These are phyloP conservation scores for Serpula lacrymans DNA, from an alignment of 768 basidiomycete genomes.

Conservation along the genomic window DNA sequence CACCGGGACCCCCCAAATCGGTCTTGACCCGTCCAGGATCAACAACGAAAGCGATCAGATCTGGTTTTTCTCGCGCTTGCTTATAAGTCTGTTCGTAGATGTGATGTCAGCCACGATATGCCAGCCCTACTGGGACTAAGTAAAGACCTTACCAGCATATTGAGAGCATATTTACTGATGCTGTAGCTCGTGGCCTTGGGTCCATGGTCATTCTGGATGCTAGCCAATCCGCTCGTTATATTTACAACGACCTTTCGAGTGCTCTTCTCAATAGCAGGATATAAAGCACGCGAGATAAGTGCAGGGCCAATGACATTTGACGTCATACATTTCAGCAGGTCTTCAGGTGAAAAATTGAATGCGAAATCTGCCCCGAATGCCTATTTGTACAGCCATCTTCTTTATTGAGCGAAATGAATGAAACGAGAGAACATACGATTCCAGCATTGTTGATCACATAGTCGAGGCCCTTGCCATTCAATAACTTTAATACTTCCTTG, in stretches of 20 bases:
- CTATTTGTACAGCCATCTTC: too few relatives aligned
- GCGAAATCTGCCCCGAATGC: conserved; percentile 18
- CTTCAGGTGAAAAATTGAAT: conserved; percentile 18
- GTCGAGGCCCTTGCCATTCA: conserved; percentile 29
- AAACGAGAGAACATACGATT: conserved; percentile 22
- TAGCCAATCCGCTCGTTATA: conserved; percentile 29
- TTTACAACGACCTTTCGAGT: conserved; percentile 33
- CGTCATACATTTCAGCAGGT: conserved; percentile 16
- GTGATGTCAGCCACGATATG: too few relatives aligned
- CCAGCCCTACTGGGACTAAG: too few relatives aligned
- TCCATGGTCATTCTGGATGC: conserved; percentile 19
- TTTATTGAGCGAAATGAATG: neutral
- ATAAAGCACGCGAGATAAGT: conserved; percentile 28
- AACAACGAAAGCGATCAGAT: conserved; percentile 63
- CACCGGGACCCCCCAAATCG: conserved; percentile 34
- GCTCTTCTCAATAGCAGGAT: conserved; percentile 32
- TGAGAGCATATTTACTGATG: conserved; percentile 11
- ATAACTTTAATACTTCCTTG: conserved; percentile 16
- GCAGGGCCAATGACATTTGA: conserved; percentile 34
- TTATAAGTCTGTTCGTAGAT: conserved; percentile 6
- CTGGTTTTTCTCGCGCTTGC: conserved; percentile 11
- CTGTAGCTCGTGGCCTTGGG: conserved; percentile 5
- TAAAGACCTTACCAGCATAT: conserved; percentile 14
- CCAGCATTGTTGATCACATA: conserved; percentile 38
- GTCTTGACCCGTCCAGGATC: conserved; percentile 92